phyloP scores from a whole-genome alignment of 2,329 filamentous ascomycete genomes.

The Cladophialophora exuberans region DNA sequence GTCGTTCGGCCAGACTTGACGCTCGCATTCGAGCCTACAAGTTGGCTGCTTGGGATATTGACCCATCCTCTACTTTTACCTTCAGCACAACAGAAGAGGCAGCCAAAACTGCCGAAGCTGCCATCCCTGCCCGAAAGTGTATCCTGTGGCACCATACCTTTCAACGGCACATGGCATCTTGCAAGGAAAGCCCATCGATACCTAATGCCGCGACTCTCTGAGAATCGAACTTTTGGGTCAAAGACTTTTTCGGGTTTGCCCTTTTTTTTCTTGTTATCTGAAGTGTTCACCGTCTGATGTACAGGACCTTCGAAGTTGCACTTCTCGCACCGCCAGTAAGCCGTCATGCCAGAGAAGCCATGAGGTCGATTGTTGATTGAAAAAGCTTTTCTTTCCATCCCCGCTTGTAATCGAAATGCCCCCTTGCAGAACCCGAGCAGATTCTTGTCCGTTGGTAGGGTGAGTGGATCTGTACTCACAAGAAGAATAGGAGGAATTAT shows the following conservation, averaged over 20 bases:
- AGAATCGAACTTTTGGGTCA: constrained; percentile 35
- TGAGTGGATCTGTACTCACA: constrained; percentile 13
- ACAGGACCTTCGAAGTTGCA: constrained; percentile 49
- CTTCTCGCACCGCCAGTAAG: constrained; percentile 45
- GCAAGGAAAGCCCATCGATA: constrained; percentile 54
- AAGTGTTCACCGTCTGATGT: constrained; percentile 22
- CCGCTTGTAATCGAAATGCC: constrained; percentile 30
- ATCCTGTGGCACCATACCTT: constrained; percentile 29
- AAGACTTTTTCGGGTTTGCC: constrained; percentile 33
- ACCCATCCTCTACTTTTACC: constrained; percentile 35
- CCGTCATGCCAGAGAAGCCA: constrained; percentile 25
- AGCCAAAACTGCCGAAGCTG: constrained; percentile 43
- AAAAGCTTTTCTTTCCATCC: constrained; percentile 31
- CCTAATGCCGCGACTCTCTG: constrained; percentile 40
- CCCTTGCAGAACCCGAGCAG: constrained; percentile 46
- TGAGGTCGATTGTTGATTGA: constrained; percentile 24
- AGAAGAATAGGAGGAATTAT: constrained; percentile 3
- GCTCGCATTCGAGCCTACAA: constrained; percentile 11
- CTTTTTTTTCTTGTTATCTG: constrained; percentile 27
- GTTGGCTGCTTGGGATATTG: not conserved
- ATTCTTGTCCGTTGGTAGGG: constrained; percentile 41
- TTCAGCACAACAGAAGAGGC: constrained; percentile 52
- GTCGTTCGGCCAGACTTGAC: constrained; percentile 8
- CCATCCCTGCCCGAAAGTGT: constrained; percentile 29
- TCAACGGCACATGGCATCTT: constrained; percentile 48